phyloP scores from a whole-genome alignment of 1,139 yeast genomes.

The Pichia sp. region DNA sequence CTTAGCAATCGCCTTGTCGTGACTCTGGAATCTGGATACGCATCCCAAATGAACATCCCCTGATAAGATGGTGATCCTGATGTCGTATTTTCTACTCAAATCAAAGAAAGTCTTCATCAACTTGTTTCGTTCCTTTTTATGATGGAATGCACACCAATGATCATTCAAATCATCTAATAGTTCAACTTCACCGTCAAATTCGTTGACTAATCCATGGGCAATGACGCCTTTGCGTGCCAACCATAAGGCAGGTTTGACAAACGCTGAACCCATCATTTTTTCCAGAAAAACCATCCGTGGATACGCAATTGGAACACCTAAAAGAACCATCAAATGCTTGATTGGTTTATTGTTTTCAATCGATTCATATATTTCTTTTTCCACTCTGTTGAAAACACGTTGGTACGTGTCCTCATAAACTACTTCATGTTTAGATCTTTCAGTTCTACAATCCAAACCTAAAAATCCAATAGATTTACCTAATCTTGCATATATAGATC shows the following conservation, averaged over 20 bases:
- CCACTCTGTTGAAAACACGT: slow-evolving; percentile 50
- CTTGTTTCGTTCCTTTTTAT: slow-evolving; percentile 29
- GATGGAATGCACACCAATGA: slow-evolving; percentile 91
- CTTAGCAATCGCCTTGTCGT: slow-evolving; percentile 32
- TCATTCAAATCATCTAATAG: slow-evolving; percentile 88
- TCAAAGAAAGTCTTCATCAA: slow-evolving; percentile 20
- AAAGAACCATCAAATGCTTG: slow-evolving; percentile 70
- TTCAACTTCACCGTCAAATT: slow-evolving; percentile 87
- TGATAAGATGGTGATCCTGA: slow-evolving; percentile 73
- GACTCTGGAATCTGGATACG: slow-evolving; percentile 67
- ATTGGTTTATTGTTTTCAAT: slow-evolving; percentile 39
- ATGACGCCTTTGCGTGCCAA: slow-evolving; percentile 64
- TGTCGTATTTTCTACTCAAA: slow-evolving; percentile 48
- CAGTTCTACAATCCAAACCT: slow-evolving; percentile 91
- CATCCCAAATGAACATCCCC: slow-evolving; percentile 94
- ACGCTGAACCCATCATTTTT: slow-evolving; percentile 51
- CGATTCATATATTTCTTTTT: slow-evolving; percentile 37
- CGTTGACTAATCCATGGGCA: slow-evolving; percentile 68
- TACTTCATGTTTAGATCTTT: slow-evolving; percentile 58
- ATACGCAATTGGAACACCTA: slow-evolving; percentile 92
- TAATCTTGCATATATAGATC: slow-evolving; percentile 61
- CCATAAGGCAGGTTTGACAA: slow-evolving; percentile 56
- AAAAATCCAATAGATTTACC: slow-evolving; percentile 66
- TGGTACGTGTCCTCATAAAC: slow-evolving; percentile 51
- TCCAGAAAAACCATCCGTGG: slow-evolving; percentile 92